Percentiles rank a stretch among this genome's conserved stretches.
phyloP scores from a whole-genome alignment of 345 rosid genomes.

The Heritiera fomes region DNA sequence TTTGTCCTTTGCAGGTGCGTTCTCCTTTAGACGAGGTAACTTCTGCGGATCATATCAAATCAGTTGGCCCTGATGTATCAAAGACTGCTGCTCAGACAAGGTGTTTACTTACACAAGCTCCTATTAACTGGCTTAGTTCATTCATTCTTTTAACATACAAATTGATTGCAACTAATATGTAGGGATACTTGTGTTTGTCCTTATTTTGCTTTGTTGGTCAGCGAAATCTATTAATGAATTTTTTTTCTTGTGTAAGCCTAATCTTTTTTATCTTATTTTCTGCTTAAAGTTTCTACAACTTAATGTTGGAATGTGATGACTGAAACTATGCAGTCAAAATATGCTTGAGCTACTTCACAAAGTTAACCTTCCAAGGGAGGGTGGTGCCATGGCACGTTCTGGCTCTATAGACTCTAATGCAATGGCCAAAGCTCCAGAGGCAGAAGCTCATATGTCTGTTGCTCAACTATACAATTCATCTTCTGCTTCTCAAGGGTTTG shows the following conservation, averaged over 20 bases:
- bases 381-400: constrained; percentile 22
- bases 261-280: background rate
- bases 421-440: constrained; percentile 22
- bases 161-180: background rate
- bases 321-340: constrained; percentile 35
- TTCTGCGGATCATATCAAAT: constrained; percentile 29
- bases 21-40: constrained; percentile 33
- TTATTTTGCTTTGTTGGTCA: background rate
- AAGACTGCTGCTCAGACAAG: constrained; percentile 35
- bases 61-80: constrained; percentile 31
- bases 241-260: background rate
- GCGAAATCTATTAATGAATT: background rate
- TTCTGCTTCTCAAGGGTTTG: constrained; percentile 49
- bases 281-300: background rate
- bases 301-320: background rate
- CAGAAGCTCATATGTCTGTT: constrained; percentile 20
- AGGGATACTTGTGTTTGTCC: background rate
- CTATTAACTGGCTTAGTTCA: constrained; percentile 17
- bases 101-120: constrained; percentile 22
- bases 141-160: background rate
- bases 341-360: constrained; percentile 43
- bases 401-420: constrained; percentile 21
- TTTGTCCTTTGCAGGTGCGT: constrained; percentile 28
- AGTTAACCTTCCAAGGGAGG: constrained; percentile 37
- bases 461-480: constrained; percentile 31